phyloP scores from a whole-genome alignment of 2,329 filamentous ascomycete species.

The Didymella keratinophila region DNA sequence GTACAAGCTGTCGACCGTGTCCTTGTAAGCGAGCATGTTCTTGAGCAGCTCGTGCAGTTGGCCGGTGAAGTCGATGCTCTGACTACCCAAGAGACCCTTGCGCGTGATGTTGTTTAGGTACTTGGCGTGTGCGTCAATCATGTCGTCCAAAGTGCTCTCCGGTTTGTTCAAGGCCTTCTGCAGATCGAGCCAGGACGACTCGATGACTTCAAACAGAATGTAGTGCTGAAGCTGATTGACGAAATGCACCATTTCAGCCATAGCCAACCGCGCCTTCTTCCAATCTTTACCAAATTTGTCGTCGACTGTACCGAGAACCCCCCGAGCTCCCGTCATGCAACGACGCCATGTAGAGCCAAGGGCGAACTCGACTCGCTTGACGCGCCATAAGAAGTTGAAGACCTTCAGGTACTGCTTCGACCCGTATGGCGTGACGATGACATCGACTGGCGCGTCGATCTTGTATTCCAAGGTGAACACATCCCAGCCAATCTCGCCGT shows the following conservation, averaged over 20 bases:
- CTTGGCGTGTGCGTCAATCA: constrained; percentile 88
- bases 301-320: constrained; percentile 82
- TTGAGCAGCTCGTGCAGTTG: constrained; percentile 93
- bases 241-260: constrained; percentile 99
- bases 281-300: constrained; percentile 79
- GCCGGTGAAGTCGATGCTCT: constrained; percentile 76
- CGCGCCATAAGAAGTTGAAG: constrained; percentile 98
- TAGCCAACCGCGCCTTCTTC: constrained; percentile 86
- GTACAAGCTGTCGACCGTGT: constrained; percentile 92
- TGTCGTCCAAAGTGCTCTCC: constrained; percentile 89
- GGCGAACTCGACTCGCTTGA: constrained; percentile 96
- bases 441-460: constrained; percentile 93
- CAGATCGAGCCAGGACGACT: constrained; percentile 91
- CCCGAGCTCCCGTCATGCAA: constrained; percentile 92
- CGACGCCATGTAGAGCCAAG: constrained; percentile 90
- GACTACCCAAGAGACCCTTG: constrained; percentile 87
- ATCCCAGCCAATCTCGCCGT: constrained; percentile 98
- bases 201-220: constrained; percentile 97
- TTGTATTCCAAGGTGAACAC: constrained; percentile 99
- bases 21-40: constrained; percentile 91
- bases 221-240: constrained; percentile 98
- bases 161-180: constrained; percentile 83
- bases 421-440: constrained; percentile 95
- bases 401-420: constrained; percentile 97
- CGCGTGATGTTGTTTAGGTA: constrained; percentile 95